phyloP scores from a whole-genome alignment of 768 basidiomycete species.

The Suillus subluteus region DNA sequence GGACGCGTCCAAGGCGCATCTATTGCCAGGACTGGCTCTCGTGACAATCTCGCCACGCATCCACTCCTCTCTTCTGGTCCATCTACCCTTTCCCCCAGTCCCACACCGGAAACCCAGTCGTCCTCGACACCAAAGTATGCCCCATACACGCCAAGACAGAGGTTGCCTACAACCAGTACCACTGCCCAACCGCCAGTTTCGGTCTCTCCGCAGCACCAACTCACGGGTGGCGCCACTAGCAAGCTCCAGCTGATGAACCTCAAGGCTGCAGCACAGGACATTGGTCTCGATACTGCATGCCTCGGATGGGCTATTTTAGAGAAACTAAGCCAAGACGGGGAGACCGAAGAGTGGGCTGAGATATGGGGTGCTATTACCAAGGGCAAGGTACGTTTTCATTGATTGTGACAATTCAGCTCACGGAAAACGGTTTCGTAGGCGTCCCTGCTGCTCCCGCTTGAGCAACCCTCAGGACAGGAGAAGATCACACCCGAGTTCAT shows the following conservation, averaged over 20 bases:
- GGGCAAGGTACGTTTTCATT: conserved; percentile 58
- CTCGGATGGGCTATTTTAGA: conserved; percentile 82
- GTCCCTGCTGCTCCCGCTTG: conserved; percentile 77
- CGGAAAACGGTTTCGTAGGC: conserved; percentile 50
- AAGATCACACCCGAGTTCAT: conserved; percentile 74
- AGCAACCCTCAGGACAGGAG: conserved; percentile 53
- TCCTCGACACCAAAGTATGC: conserved; percentile 56
- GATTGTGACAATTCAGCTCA: conserved; percentile 1
- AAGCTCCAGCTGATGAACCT: conserved; percentile 75
- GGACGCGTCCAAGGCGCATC: conserved; percentile 50
- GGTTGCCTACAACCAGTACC: conserved; percentile 50
- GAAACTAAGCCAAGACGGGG: conserved; percentile 57
- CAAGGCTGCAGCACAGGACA: conserved; percentile 69
- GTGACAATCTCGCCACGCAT: conserved; percentile 63
- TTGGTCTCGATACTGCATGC: conserved; percentile 66
- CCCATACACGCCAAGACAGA: conserved; percentile 78
- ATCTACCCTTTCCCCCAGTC: conserved; percentile 30
- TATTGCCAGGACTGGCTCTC: conserved; percentile 47
- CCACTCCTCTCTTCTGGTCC: conserved; percentile 59
- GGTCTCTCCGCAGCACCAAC: conserved; percentile 42
- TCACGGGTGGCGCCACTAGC: conserved; percentile 62
- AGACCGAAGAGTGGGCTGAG: conserved; percentile 67
- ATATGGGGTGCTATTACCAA: conserved; percentile 65
- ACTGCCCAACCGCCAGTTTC: conserved; percentile 46
- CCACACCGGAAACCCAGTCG: conserved; percentile 25